Evolutionary conservation across 495 filamentous ascomycete species (phyloP).

Genomic region (Xylaria acuta): DNA sequence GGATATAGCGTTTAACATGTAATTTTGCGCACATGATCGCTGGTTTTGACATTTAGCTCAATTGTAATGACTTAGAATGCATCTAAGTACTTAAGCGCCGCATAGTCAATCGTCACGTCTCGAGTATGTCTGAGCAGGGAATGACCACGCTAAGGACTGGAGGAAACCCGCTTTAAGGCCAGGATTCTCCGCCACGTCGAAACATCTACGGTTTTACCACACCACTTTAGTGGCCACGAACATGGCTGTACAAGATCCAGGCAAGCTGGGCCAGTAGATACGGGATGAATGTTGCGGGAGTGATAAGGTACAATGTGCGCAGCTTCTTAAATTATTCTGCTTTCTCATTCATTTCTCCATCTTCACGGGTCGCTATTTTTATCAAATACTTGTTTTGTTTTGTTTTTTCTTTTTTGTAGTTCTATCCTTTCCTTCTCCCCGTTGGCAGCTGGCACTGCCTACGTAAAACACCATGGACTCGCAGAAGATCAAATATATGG

Average conservation of each 20-base stretch:
- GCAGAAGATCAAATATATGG: conserved; percentile 41
- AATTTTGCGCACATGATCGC: not conserved
- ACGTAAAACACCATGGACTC: conserved; percentile 45
- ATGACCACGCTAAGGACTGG: not conserved
- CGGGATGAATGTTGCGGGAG: not conserved
- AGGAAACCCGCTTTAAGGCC: not conserved
- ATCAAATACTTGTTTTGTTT: conserved; percentile 5
- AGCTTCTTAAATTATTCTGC: not conserved
- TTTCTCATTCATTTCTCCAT: not conserved
- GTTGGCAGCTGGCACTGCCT: conserved; percentile 16
- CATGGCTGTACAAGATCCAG: not conserved
- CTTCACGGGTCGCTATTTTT: not conserved
- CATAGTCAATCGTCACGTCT: not conserved
- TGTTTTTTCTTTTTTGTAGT: conserved; percentile 20
- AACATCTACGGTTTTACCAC: conserved; percentile 21
- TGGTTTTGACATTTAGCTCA: not conserved
- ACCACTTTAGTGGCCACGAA: not conserved
- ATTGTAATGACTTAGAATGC: too few relatives aligned
- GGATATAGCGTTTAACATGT: not conserved
- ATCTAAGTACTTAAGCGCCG: not conserved
- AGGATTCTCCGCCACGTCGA: conserved; percentile 21
- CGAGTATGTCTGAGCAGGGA: conserved; percentile 12
- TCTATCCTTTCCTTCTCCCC: conserved; percentile 3
- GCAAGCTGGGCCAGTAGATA: not conserved
- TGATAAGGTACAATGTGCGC: not conserved